Evolutionary conservation across 2,329 filamentous ascomycete genomes (phyloP), one percentile per base, ranked within the genome.

Genomic region (Rugonectria rugulosa): DNA sequence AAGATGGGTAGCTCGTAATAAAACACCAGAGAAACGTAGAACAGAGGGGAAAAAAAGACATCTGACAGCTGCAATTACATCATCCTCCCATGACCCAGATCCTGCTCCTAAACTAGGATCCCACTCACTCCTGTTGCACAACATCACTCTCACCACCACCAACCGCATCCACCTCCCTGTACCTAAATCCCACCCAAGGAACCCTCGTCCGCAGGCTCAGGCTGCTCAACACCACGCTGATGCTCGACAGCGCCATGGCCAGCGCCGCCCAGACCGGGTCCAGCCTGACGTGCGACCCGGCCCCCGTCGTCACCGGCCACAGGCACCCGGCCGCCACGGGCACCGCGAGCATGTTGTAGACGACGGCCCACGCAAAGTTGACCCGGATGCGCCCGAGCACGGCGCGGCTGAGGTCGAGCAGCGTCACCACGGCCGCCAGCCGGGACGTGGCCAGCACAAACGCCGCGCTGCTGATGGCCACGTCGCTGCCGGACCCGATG

Each of bases 171-270:
- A 51, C 62, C 31, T 63, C 48, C 37, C 44, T 51, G 23, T 53
- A 55, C 54, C 76, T 70, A 64, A 80, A 84, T 2, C 80, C 79
- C 9, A 82, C 29, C 19, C 73, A 65, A 8, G 77, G 76, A 10
- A 81, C 54, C 43, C 70, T 61, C 50, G 72, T 81, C 70, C 88
- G 84, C 76, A 97, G 73, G 44, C 87, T 80, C 67, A 97, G 74
- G 76, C 90, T 94, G 71, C 92, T 96, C 69, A 85, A 76, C 45
- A 97, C 89, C 40, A 98, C 93, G 68, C 90, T 95, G 63, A 97
- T 88, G 72, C 90, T 94, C 73, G 92, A 97, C 72, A 93, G 74
- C 21, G 94, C 94, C 94, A 97, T 98, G 1, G 93, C 93, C 70
- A 97, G 75, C 62, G 88, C 89, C 5, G 93, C 94, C 93, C 93